Base-by-base conservation (phyloP, 2,329 filamentous ascomycete genomes). In the Ascochyta viciae-villosae region DNA sequence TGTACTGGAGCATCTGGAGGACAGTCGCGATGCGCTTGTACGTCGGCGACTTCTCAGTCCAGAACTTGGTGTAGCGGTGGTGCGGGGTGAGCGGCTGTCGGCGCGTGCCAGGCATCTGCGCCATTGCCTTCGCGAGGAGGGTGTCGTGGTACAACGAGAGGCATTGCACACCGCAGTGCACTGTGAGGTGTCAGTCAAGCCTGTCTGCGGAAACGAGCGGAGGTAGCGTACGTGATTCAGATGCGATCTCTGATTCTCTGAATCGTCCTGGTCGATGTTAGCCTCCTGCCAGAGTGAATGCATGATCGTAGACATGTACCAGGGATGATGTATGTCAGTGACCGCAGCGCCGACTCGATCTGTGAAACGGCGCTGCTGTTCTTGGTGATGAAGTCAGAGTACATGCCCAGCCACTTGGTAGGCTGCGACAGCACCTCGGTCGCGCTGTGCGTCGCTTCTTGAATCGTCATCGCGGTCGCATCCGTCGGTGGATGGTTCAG, bases 261-360 rank as follows among this genome's bases (percentile, higher is more conserved):
- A 94, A 94, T 50, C 91, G 90, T 54, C 91, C 88, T 89, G n/a
- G 12, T 3, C 9, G 10, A 33, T 76, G 67, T 38, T 53, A 37
- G 12, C 24, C 45, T 2, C 10, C 24, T 19, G 6, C 31, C 9
- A 9, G 19, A 6, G 27, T 34, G 6, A 22, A 22, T 12, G 6
- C 2, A n/a, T 6, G n/a, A 1, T 3, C 6, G 3, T 27, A 2
- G 2, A 16, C 8, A 9, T 23, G 53, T 74, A 87, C 90, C 93
- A 54, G 94, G 95, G 45, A 98, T 95, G 63, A 99, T 92, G 75
- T 99, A 99, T 43, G 94, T 97, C 63, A 99, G 80, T 26, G 92
- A 96, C 35, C 95, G 87, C 71, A 99, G 80, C 13, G 92, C 92
- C 61, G 91, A 96, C 80, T 99, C 95, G 61, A 99, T 94, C 80